phyloP scores from a whole-genome alignment of 306 rosid species.

The Dicorynia guianensis region DNA sequence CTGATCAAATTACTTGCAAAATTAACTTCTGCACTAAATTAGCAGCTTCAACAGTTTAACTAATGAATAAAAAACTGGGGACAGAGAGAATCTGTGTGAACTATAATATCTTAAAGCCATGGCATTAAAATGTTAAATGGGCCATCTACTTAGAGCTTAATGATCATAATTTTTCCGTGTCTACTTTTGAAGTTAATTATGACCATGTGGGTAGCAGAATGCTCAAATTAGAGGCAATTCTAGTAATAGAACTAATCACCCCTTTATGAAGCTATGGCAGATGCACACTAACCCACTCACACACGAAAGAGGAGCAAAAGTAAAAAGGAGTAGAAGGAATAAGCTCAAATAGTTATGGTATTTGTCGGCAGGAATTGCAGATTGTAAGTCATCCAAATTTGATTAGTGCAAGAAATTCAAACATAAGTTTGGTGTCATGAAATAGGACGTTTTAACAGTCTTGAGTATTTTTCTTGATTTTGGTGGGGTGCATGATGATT shows the following conservation, averaged over 20 bases:
- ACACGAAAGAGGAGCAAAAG: background rate
- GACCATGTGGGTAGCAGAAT: constrained; percentile 3
- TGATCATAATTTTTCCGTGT: constrained; percentile 10
- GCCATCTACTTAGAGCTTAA: constrained; percentile 1
- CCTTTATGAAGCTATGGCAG: background rate
- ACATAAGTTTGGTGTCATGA: constrained; percentile 47
- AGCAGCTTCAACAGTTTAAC: constrained; percentile 25
- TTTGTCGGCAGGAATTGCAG: constrained; percentile 58
- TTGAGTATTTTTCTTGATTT: constrained; percentile 43
- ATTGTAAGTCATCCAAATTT: background rate
- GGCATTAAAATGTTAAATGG: constrained; percentile 27
- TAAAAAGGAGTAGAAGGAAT: constrained; percentile 4
- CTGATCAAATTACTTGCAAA: constrained; percentile 34
- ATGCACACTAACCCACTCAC: background rate
- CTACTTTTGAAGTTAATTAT: background rate
- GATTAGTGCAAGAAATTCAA: constrained; percentile 19
- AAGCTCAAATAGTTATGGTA: constrained; percentile 6
- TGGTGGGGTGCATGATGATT: constrained; percentile 67
- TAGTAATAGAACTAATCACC: background rate
- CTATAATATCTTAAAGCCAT: constrained; percentile 7
- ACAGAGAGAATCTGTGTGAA: constrained; percentile 5
- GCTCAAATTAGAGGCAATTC: too few relatives aligned
- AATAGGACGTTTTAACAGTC: constrained; percentile 66
- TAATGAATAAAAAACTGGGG: constrained; percentile 34
- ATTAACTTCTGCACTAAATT: constrained; percentile 37